Percentiles rank a stretch among this genome's conserved stretches.
These are phyloP conservation scores for Colletotrichum truncatum DNA, from an alignment of 2,329 filamentous ascomycete species.

Conservation along the genomic window DNA sequence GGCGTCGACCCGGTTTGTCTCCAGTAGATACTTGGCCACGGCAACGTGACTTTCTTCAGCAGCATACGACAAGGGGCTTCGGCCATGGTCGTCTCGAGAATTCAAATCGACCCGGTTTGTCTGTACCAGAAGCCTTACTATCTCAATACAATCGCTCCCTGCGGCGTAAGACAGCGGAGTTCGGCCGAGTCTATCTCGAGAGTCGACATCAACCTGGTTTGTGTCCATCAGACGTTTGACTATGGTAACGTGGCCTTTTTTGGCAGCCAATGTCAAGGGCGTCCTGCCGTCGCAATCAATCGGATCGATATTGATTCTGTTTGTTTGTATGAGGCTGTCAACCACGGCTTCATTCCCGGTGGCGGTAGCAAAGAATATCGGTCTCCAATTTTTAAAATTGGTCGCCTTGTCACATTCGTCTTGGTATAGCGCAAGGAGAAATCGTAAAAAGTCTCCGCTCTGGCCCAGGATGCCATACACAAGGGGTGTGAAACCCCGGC, in stretches of 20 bases:
- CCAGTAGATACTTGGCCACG: not conserved
- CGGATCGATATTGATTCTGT: too few species aligned
- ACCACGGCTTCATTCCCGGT: too few species aligned
- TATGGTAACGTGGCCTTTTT: too few species aligned
- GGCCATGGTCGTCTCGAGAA: fast-evolving
- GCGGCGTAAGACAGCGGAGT: too few species aligned
- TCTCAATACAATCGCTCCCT: too few species aligned
- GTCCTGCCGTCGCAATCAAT: too few species aligned
- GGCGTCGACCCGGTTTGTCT: not conserved
- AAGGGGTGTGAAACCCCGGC: not conserved
- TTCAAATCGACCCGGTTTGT: not conserved
- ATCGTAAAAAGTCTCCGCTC: not conserved
- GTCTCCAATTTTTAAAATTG: fast-evolving
- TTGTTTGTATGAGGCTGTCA: too few species aligned
- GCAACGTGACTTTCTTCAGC: not conserved
- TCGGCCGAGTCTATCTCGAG: too few species aligned
- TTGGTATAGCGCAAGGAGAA: not conserved
- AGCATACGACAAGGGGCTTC: not conserved
- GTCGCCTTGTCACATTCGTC: not conserved
- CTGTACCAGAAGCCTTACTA: not conserved
- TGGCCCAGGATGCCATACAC: not conserved
- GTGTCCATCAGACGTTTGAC: too few species aligned
- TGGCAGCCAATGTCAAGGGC: too few species aligned
- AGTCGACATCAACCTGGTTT: too few species aligned
- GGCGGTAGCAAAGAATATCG: too few species aligned